Evolutionary conservation across 2,329 filamentous ascomycete species (phyloP).

Genomic region (Venturiaceae sp.): DNA sequence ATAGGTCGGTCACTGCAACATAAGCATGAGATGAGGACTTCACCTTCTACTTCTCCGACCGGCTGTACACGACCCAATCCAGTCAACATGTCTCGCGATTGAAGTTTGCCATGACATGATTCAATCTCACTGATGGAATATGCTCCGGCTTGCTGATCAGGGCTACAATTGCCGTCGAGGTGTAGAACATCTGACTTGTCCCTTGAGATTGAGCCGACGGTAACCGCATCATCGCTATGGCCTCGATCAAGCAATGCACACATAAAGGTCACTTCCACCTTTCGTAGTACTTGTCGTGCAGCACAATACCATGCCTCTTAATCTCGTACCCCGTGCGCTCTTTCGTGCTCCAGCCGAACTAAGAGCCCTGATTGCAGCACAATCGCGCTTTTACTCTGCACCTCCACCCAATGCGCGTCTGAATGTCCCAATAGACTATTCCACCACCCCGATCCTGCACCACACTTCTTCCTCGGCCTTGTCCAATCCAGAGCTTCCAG

Average conservation of each 20-base stretch:
- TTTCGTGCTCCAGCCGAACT: slow-evolving; percentile 3
- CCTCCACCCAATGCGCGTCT: slow-evolving; percentile 48
- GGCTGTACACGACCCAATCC: no score
- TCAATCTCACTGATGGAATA: no score
- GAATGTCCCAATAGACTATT: slow-evolving; percentile 83
- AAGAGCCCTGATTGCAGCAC: background rate
- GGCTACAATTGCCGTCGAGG: no score
- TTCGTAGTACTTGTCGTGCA: background rate
- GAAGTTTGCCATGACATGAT: no score
- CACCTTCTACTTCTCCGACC: no score
- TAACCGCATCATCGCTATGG: background rate
- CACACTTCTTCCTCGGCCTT: slow-evolving; percentile 69
- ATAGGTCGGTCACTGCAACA: no score
- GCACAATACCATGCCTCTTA: background rate
- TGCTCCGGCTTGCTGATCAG: no score
- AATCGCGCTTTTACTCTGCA: slow-evolving; percentile 34
- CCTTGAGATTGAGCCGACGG: background rate
- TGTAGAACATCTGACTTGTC: background rate
- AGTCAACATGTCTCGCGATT: no score
- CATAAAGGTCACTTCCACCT: background rate
- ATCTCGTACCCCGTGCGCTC: background rate
- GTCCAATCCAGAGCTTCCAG: slow-evolving; percentile 60
- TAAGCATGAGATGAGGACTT: no score
- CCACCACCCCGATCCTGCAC: slow-evolving; percentile 67
- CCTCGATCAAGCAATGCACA: background rate